These are phyloP conservation scores for Scopulariopsis brevicaulis DNA, from an alignment of 2,329 filamentous ascomycete species.

Conservation along the genomic window DNA sequence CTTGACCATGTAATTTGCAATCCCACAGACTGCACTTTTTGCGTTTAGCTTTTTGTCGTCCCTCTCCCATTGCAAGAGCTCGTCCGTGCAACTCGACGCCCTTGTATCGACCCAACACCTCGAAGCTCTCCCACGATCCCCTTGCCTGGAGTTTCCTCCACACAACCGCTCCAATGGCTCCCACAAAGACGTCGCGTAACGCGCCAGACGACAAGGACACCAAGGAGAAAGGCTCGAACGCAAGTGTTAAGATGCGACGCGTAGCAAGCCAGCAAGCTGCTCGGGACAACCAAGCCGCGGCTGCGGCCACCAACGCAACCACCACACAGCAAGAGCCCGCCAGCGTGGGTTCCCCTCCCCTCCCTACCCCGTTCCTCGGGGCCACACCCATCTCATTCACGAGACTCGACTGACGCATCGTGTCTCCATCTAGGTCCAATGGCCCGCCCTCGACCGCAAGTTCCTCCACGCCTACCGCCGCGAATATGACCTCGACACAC, in stretches of 20 bases:
- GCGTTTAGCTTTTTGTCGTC: not conserved
- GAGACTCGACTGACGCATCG: slow-evolving; percentile 5
- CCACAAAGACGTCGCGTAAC: slow-evolving; percentile 31
- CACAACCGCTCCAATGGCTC: slow-evolving; percentile 23
- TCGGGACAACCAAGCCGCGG: slow-evolving; percentile 31
- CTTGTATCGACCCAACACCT: not conserved
- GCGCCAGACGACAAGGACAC: slow-evolving; percentile 33
- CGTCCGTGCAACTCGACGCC: not conserved
- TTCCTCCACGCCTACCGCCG: slow-evolving; percentile 67
- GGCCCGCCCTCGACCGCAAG: slow-evolving; percentile 55
- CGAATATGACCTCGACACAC: slow-evolving; percentile 59
- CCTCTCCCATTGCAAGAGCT: not conserved
- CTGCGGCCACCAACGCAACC: slow-evolving; percentile 17
- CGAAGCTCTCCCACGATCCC: not conserved
- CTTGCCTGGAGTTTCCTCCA: not conserved
- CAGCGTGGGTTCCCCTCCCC: slow-evolving; percentile 4
- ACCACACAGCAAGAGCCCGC: slow-evolving; percentile 12
- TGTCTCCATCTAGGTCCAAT: slow-evolving; percentile 37
- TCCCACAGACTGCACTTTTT: not conserved
- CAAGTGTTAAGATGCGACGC: slow-evolving; percentile 38
- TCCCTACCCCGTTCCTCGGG: not conserved
- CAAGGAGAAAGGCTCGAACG: slow-evolving; percentile 32
- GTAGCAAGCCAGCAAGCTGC: slow-evolving; percentile 36
- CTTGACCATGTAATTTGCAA: not conserved
- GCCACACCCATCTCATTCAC: not conserved